Percentiles rank a stretch among this genome's conserved stretches.
Evolutionary conservation across 306 rosid species (phyloP).

Genomic region (Pachyrhizus erosus): DNA sequence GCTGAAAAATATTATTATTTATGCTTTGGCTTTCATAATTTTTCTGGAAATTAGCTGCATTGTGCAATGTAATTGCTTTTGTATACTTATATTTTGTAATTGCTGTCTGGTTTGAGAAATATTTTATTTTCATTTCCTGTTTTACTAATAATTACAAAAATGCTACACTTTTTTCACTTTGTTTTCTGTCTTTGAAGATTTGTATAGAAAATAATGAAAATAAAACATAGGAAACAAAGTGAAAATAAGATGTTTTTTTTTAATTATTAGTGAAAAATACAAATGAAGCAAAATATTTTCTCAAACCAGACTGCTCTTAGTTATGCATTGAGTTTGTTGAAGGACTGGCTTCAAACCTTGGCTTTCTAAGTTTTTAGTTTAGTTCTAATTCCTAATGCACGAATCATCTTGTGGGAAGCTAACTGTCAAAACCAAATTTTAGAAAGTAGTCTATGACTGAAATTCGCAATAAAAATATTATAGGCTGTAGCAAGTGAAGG

Average conservation of each 20-base stretch:
- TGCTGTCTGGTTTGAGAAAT: neutral
- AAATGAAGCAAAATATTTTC: neutral
- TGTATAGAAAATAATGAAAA: neutral
- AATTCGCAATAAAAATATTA: constrained; percentile 41
- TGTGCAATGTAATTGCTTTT: neutral
- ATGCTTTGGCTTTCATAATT: constrained; percentile 10
- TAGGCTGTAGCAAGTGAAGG: constrained; percentile 99
- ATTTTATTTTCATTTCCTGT: neutral
- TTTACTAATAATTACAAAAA: neutral
- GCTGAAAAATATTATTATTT: neutral
- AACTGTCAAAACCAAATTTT: constrained; percentile 22
- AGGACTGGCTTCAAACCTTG: constrained; percentile 28
- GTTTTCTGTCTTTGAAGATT: neutral
- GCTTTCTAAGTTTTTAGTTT: constrained; percentile 30
- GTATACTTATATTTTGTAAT: neutral
- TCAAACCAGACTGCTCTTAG: neutral
- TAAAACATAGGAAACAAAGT: neutral
- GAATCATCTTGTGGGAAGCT: constrained; percentile 30
- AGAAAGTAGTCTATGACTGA: constrained; percentile 39
- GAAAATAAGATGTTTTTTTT: neutral
- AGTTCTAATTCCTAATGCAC: constrained; percentile 1
- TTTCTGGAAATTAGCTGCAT: neutral
- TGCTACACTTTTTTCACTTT: neutral
- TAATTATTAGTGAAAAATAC: neutral
- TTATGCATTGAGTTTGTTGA: neutral